Evolutionary conservation across 2,329 filamentous ascomycete species (phyloP).

Genomic region (Epichloe sylvatica): DNA sequence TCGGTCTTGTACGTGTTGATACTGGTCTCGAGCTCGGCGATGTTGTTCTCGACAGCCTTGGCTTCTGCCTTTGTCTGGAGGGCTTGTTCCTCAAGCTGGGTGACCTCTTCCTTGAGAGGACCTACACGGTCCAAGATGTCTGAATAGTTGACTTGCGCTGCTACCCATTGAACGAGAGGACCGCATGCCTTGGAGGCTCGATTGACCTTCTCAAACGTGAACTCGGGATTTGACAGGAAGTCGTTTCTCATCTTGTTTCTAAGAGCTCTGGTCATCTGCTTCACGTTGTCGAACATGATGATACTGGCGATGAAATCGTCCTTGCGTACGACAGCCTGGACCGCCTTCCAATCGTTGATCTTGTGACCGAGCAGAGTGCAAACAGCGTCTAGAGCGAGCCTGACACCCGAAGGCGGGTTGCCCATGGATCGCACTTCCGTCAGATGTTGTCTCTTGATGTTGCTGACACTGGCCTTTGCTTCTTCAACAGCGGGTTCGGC

Average conservation of each 20-base stretch:
- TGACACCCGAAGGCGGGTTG: constrained; percentile 79
- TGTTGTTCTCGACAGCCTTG: constrained; percentile 78
- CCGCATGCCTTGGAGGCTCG: constrained; percentile 94
- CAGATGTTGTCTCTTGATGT: constrained; percentile 94
- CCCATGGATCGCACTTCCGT: constrained; percentile 97
- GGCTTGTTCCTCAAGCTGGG: constrained; percentile 72
- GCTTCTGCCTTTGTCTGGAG: constrained; percentile 88
- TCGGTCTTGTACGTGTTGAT: constrained; percentile 93
- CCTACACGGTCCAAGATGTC: constrained; percentile 91
- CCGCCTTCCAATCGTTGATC: constrained; percentile 78
- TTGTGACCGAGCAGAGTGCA: constrained; percentile 89
- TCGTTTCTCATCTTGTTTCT: constrained; percentile 84
- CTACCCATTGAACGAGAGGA: constrained; percentile 91
- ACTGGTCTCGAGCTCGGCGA: constrained; percentile 70
- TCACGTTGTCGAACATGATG: constrained; percentile 91
- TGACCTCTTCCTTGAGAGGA: constrained; percentile 80
- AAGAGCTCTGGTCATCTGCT: constrained; percentile 74
- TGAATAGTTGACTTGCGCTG: constrained; percentile 95
- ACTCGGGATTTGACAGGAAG: constrained; percentile 84
- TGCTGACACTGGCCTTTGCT: constrained; percentile 90
- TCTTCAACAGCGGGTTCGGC: constrained; percentile 88
- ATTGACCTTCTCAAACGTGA: constrained; percentile 92
- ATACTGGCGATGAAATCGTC: constrained; percentile 98
- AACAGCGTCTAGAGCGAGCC: constrained; percentile 87
- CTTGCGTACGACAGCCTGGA: constrained; percentile 73